phyloP scores from a whole-genome alignment of 139 green algal genomes.

The Zygnema cylindricum region DNA sequence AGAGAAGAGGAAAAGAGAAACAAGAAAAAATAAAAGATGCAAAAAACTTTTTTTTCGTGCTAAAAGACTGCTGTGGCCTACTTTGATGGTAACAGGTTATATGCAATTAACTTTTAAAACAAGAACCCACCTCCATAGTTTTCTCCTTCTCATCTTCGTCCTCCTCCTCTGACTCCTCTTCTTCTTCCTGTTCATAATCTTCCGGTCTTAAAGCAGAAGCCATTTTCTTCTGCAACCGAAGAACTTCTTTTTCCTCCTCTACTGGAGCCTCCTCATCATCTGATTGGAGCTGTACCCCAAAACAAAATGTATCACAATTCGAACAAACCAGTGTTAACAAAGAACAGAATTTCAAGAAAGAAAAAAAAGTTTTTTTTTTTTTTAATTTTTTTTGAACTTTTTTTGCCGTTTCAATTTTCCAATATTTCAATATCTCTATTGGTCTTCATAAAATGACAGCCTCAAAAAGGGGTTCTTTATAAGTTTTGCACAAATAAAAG shows the following conservation, averaged over 20 bases:
- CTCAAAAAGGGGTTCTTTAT: no score
- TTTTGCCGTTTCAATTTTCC: no score
- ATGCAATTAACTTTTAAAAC: no score
- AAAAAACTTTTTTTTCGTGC: not conserved
- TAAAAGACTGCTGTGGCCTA: no score
- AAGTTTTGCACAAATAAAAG: no score
- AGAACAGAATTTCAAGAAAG: no score
- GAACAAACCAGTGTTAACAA: not conserved
- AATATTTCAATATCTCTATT: no score
- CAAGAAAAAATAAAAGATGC: no score
- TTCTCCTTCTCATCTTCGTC: slow-evolving; percentile 54
- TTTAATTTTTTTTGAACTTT: no score
- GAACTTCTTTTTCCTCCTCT: slow-evolving; percentile 79
- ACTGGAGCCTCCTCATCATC: slow-evolving; percentile 78
- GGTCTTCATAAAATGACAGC: not conserved
- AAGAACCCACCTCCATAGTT: slow-evolving; percentile 12
- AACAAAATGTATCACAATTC: not conserved
- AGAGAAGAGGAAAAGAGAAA: no score
- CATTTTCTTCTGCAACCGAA: slow-evolving; percentile 74
- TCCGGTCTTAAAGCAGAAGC: slow-evolving; percentile 67
- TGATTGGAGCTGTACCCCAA: slow-evolving; percentile 19
- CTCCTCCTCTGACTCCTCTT: slow-evolving; percentile 49
- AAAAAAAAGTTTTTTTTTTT: no score
- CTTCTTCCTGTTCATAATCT: slow-evolving; percentile 69
- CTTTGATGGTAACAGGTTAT: no score